phyloP scores from a whole-genome alignment of 306 rosid genomes.

The Medicago truncatula region DNA sequence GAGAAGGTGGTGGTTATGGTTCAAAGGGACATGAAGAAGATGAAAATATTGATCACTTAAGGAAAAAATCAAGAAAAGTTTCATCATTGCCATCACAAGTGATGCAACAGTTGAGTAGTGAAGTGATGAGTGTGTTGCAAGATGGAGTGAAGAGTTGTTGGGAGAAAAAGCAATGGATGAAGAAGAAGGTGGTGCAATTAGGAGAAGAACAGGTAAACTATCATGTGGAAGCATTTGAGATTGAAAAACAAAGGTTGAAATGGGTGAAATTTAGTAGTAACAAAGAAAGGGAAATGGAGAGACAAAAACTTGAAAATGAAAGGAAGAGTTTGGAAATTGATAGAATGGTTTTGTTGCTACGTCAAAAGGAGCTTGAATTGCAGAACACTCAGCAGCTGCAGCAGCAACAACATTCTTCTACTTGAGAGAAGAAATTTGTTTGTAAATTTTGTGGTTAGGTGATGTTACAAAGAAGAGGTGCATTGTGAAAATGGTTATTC shows the following conservation, averaged over 20 bases:
- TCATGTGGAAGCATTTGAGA: slow-evolving; percentile 61
- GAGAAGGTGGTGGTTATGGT: slow-evolving; percentile 44
- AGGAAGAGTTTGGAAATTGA: slow-evolving; percentile 68
- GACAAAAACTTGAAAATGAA: slow-evolving; percentile 72
- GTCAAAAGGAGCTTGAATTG: slow-evolving; percentile 74
- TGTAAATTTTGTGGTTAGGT: slow-evolving; percentile 34
- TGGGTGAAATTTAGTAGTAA: slow-evolving; percentile 82
- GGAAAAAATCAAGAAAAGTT: slow-evolving; percentile 57
- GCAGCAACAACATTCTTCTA: slow-evolving; percentile 62
- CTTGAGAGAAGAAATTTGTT: slow-evolving; percentile 41
- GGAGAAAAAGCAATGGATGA: slow-evolving; percentile 94
- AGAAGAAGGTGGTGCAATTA: slow-evolving; percentile 54
- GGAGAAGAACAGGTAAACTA: slow-evolving; percentile 69
- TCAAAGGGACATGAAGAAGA: slow-evolving; percentile 61
- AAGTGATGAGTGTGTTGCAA: slow-evolving; percentile 61
- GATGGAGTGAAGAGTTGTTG: slow-evolving; percentile 64
- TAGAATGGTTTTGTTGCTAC: slow-evolving; percentile 70
- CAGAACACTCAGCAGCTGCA: slow-evolving; percentile 48
- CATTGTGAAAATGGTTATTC: not conserved
- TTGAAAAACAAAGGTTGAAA: slow-evolving; percentile 82
- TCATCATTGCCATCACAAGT: not conserved
- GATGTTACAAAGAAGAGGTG: not conserved
- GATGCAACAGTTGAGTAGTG: slow-evolving; percentile 56
- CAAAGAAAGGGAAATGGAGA: slow-evolving; percentile 93
- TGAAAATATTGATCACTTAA: slow-evolving; percentile 42